Percentiles rank a stretch among this genome's conserved stretches.
Evolutionary conservation across 495 filamentous ascomycete species (phyloP).

Genomic region (Penicillium lividum): DNA sequence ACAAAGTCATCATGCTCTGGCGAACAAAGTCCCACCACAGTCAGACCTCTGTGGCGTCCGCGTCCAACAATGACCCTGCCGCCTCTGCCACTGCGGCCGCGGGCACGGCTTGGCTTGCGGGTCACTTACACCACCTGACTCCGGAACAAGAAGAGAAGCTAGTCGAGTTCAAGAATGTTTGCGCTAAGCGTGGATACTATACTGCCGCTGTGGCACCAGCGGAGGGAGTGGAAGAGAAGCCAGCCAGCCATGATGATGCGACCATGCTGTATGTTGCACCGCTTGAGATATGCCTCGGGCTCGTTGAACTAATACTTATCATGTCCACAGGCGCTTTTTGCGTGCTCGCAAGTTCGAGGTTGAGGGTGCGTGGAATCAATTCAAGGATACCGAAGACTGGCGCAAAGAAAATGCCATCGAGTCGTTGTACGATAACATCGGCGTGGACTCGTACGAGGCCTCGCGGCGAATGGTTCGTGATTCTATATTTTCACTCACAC

Average conservation of each 20-base stretch:
- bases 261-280: slow-evolving; percentile 67
- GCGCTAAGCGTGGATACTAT: slow-evolving; percentile 67
- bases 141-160: slow-evolving; percentile 66
- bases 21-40: slow-evolving; percentile 37
- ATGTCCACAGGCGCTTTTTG: slow-evolving; percentile 66
- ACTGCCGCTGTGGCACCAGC: slow-evolving; percentile 42
- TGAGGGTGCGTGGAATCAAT: slow-evolving; percentile 75
- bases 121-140: slow-evolving; percentile 74
- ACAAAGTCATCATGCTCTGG: slow-evolving; percentile 36
- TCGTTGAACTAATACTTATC: slow-evolving; percentile 3
- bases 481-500: neutral
- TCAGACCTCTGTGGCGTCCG: slow-evolving; percentile 31
- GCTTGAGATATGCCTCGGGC: neutral
- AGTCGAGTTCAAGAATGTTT: slow-evolving; percentile 64
- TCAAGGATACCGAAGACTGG: slow-evolving; percentile 88
- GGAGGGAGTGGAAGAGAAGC: slow-evolving; percentile 34
- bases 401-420: slow-evolving; percentile 75
- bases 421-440: slow-evolving; percentile 73
- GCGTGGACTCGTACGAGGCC: slow-evolving; percentile 78
- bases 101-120: slow-evolving; percentile 51
- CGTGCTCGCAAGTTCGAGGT: slow-evolving; percentile 75
- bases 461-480: slow-evolving; percentile 68
- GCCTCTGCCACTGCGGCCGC: slow-evolving; percentile 45
- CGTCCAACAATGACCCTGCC: slow-evolving; percentile 41
- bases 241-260: slow-evolving; percentile 74